Evolutionary conservation across 495 filamentous ascomycete species (phyloP).

Genomic region (Penicillium paxilli): DNA sequence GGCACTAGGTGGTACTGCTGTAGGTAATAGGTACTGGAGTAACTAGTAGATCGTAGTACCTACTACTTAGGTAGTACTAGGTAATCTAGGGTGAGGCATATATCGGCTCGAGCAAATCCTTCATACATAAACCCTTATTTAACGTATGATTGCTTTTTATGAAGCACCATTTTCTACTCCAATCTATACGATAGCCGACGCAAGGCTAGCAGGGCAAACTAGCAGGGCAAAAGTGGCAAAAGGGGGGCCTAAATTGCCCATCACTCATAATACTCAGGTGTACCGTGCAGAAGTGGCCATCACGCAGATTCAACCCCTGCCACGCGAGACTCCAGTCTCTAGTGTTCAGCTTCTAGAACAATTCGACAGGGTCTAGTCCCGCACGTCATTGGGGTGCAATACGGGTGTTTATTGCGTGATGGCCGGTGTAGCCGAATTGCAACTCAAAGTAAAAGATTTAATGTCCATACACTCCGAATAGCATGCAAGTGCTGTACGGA

Average conservation of each 20-base stretch:
- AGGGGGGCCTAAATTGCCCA: neutral
- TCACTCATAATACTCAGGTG: too few species aligned
- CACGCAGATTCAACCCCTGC: neutral
- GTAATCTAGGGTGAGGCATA: too few species aligned
- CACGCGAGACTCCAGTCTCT: neutral
- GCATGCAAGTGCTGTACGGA: too few species aligned
- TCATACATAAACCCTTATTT: neutral
- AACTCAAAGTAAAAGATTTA: too few species aligned
- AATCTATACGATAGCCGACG: neutral
- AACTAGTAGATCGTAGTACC: too few species aligned
- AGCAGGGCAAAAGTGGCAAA: neutral
- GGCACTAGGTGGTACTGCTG: too few species aligned
- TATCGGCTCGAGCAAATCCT: too few species aligned
- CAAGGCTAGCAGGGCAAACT: neutral
- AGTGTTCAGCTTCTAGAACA: constrained; percentile 5
- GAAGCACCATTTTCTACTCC: too few species aligned
- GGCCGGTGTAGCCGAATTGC: too few species aligned
- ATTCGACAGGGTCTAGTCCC: neutral
- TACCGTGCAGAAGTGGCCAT: neutral
- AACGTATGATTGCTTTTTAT: neutral
- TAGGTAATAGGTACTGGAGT: too few species aligned
- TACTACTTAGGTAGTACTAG: too few species aligned
- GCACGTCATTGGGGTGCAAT: neutral
- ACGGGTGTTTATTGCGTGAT: neutral
- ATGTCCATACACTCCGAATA: too few species aligned